Evolutionary conservation across 2,329 filamentous ascomycete genomes (phyloP), one percentile per base, ranked within the genome.

Genomic region (Aureobasidium sp.): DNA sequence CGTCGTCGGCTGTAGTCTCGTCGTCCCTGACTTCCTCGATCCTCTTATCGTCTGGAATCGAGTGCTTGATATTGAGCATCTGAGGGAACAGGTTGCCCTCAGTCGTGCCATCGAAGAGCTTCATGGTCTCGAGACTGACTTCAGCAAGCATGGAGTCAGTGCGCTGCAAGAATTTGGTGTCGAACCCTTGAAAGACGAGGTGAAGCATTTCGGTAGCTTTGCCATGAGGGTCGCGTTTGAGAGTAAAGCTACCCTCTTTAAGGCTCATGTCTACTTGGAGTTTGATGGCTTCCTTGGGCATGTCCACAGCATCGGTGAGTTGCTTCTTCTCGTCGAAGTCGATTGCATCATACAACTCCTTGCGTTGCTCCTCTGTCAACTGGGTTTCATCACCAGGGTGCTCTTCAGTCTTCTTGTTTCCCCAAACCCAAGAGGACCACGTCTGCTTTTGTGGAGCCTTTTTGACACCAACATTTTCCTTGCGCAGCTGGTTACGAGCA

Each of bases 281-380:
- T 75, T 97, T 97, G 70, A 99, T 82, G 11, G 91, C 91, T 68
- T 99, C 94, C 60, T 90, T 85, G 0, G 95, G 95, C 36, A 91
- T 81, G 68, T 99, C 94, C 3, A 99, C 87, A 45, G 89, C 87
- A 67, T 96, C 91, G 0, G 91, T 82, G 42, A 99, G 82, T 1
- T 89, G 90, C 64, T 92, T 87, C 79, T 97, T 97, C 75, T 99
- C 94, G 65, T 99, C 90, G 87, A 93, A 99, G 70, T 97, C 94
- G 69, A 99, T 99, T 55, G 91, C 95, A 68, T 95, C 88, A 74
- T 97, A 99, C 11, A 99, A 83, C 75, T 99, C 93, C 73, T 97
- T 91, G 45, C 93, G 87, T 73, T 99, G 92, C 74, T 97, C 87
- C 65, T 99, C 94, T 0, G 90, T 95, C 82, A 99, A 96, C 64